Evolutionary conservation across 2,329 filamentous ascomycete genomes (phyloP).

Genomic region (Penicillium sp.): DNA sequence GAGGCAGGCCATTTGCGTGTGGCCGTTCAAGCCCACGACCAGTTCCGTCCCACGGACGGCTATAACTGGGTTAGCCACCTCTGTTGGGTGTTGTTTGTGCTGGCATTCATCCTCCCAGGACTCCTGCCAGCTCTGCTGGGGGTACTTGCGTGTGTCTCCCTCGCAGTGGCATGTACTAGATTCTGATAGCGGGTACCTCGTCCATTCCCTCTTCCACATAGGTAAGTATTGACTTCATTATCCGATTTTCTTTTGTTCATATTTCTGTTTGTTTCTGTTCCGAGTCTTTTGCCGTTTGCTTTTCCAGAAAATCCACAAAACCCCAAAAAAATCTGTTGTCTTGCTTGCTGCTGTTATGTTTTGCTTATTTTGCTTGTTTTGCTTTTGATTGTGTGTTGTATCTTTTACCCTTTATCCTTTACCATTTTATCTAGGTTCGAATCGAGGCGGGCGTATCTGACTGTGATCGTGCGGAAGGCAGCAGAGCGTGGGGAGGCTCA

Average conservation of each 20-base stretch:
- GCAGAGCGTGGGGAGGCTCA: neutral
- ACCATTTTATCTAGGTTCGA: neutral
- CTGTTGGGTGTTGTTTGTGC: neutral
- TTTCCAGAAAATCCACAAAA: neutral
- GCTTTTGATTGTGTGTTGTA: neutral
- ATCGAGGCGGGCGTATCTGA: neutral
- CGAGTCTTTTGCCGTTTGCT: conserved; percentile 3
- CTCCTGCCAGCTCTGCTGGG: neutral
- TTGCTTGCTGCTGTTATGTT: neutral
- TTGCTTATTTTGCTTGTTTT: neutral
- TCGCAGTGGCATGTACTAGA: neutral
- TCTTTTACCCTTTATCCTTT: neutral
- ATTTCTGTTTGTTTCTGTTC: neutral
- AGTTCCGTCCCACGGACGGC: neutral
- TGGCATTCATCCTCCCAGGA: neutral
- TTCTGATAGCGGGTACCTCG: neutral
- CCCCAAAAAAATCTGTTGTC: too few relatives aligned
- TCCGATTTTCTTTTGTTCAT: neutral
- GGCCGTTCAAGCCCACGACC: neutral
- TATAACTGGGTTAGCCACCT: neutral
- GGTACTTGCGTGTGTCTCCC: neutral
- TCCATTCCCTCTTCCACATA: neutral
- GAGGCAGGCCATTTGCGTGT: neutral
- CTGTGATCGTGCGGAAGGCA: neutral
- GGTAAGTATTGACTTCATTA: neutral